Evolutionary conservation across 2,329 filamentous ascomycete genomes (phyloP).

Genomic region (Alternaria rosae): DNA sequence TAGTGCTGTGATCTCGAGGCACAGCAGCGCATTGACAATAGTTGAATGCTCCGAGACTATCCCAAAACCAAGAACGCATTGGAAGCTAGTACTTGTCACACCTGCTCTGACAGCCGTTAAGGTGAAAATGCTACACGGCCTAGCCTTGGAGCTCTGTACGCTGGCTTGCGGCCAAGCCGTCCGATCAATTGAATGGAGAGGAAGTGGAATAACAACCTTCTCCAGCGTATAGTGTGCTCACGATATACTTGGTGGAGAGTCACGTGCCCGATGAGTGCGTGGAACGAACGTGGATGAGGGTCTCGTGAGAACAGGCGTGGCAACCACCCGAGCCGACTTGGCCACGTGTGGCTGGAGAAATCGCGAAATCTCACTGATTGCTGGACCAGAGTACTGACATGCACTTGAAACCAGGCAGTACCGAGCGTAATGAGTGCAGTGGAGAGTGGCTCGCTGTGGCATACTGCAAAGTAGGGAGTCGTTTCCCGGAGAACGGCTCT

Average conservation of each 20-base stretch:
- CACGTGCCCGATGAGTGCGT: background rate
- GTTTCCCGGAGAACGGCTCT: conserved; percentile 29
- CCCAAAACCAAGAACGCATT: background rate
- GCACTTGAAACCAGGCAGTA: background rate
- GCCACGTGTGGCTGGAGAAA: background rate
- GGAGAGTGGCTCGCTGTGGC: background rate
- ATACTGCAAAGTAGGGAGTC: conserved; percentile 6
- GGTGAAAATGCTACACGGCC: background rate
- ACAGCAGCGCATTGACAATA: background rate
- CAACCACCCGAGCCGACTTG: background rate
- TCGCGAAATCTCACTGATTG: background rate
- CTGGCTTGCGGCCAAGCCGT: background rate
- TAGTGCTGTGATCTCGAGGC: background rate
- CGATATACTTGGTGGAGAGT: background rate
- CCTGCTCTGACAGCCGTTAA: background rate
- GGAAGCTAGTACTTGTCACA: background rate
- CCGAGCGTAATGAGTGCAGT: background rate
- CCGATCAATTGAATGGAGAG: background rate
- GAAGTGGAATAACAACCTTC: background rate
- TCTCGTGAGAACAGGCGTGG: background rate
- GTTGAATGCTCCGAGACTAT: background rate
- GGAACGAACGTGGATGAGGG: background rate
- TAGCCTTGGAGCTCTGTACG: background rate
- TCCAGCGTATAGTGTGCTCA: background rate
- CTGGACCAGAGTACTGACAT: background rate